Conservation (phyloP, 2,329 filamentous ascomycete genomes). For the Sporothrix brasiliensis region DNA sequence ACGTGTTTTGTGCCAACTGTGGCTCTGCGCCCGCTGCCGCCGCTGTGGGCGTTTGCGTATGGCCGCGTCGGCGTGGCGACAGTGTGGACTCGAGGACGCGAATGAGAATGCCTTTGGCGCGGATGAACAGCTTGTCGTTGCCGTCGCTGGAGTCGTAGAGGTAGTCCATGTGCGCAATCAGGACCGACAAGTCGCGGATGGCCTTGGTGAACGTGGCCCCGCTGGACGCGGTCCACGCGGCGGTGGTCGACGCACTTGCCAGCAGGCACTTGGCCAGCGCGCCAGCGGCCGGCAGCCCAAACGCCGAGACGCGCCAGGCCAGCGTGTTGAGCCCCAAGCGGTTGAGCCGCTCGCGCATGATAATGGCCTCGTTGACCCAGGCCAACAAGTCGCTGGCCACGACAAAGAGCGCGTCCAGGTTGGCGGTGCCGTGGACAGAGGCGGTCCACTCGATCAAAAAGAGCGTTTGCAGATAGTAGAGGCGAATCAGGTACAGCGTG, state of each 20-base stretch:
- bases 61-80: neutral
- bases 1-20: neutral
- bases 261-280: constrained; percentile 28
- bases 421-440: constrained; percentile 19
- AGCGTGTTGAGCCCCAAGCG: constrained; percentile 28
- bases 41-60: neutral
- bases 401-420: constrained; percentile 25
- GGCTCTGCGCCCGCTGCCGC: neutral
- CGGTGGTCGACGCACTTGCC: neutral
- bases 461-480: constrained; percentile 30
- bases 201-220: constrained; percentile 16
- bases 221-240: neutral
- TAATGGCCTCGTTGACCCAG: constrained; percentile 31
- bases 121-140: constrained; percentile 30
- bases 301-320: constrained; percentile 28
- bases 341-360: constrained; percentile 28
- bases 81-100: constrained; percentile 23
- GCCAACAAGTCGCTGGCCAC: constrained; percentile 28
- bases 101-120: constrained; percentile 26
- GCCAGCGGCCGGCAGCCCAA: constrained; percentile 28
- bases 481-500: constrained; percentile 26
- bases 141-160: constrained; percentile 30
- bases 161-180: constrained; percentile 31
- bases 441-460: constrained; percentile 30
- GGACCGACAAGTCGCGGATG: constrained; percentile 26